Evolutionary conservation across 768 basidiomycete species (phyloP), one percentile per base, ranked within the genome.

Genomic region (Pleurotus salmoneostramineus): DNA sequence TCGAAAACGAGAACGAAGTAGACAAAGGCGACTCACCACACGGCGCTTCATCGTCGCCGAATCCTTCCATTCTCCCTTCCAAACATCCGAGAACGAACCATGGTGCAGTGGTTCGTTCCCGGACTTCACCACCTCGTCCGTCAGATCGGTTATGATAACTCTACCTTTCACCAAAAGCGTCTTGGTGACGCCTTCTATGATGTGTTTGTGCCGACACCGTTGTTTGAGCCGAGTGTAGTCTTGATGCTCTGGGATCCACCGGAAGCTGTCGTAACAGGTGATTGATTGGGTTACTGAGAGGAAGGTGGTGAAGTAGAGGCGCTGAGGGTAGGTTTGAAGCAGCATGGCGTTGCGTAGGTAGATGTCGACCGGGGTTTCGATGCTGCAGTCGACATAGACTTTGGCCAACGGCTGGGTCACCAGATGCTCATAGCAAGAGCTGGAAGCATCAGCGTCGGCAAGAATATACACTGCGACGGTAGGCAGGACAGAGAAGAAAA

Each of bases 81-180:
- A 85, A 4, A 85, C 81, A 64, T 85, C 84, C 33, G 82, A 77
- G 57, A 85, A 86, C 4, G 80, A 76, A 1, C 84, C 84, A 66
- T 79, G 76, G 31, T 72, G 79, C 36, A 82, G 75, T 0, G 83
- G 74, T 58, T 75, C 69, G 47, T 74, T 70, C 1, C 82, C 83
- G 14, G 80, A 66, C 56, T 70, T 73, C 56, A 65, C 69, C 8
- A 86, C 76, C 57, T 82, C 80, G 60, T 84, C 84, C 34, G 83
- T 84, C 49, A 86, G 66, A 61, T 86, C 83, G 43, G 77, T 74
- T 57, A 84, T 62, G 11, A 78, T 63, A 45, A 82, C 65, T 44
- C 74, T 73, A 4, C 77, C 81, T 61, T 79, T 81, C 55, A 85
- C 71, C 0, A 82, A 69, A 31, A 82, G 62, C 0, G 77, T 83